Evolutionary conservation across 108 stramenopile genomes (phyloP).

Genomic region (Stephanodiscus minutulus): DNA sequence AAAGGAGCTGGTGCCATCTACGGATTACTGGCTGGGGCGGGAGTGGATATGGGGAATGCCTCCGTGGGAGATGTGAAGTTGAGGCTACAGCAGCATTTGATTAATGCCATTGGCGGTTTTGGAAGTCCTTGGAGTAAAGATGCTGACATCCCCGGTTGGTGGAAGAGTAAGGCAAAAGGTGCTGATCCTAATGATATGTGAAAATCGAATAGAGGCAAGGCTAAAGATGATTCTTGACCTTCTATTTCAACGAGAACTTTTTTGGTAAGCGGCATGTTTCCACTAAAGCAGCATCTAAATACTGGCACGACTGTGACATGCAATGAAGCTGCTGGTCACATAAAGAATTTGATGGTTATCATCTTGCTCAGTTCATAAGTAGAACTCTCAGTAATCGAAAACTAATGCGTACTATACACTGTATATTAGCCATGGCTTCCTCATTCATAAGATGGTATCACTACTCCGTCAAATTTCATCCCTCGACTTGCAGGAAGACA

Average conservation of each 20-base stretch:
- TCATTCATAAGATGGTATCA: too few relatives aligned
- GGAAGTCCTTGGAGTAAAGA: constrained; percentile 50
- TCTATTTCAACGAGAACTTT: background rate
- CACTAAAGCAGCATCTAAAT: too few relatives aligned
- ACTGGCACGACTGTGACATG: background rate
- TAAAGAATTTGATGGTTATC: too few relatives aligned
- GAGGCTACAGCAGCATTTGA: constrained; percentile 42
- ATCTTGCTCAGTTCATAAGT: too few relatives aligned
- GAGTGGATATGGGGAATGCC: constrained; percentile 19
- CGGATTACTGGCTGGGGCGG: constrained; percentile 41
- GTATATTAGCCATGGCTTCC: too few relatives aligned
- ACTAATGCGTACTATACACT: too few relatives aligned
- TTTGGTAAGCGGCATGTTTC: too few relatives aligned
- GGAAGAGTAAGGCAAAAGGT: constrained; percentile 54
- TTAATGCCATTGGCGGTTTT: constrained; percentile 27
- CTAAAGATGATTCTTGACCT: background rate
- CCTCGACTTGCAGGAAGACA: too few relatives aligned
- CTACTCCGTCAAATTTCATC: too few relatives aligned
- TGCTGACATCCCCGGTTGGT: constrained; percentile 63
- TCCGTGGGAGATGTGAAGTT: constrained; percentile 43
- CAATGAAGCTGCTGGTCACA: background rate
- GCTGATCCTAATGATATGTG: constrained; percentile 25
- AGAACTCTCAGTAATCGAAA: too few relatives aligned
- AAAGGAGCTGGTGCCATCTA: constrained; percentile 45
- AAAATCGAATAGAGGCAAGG: background rate